Conservation (phyloP, 2,329 filamentous ascomycete genomes). For the Penicillium sp. region DNA sequence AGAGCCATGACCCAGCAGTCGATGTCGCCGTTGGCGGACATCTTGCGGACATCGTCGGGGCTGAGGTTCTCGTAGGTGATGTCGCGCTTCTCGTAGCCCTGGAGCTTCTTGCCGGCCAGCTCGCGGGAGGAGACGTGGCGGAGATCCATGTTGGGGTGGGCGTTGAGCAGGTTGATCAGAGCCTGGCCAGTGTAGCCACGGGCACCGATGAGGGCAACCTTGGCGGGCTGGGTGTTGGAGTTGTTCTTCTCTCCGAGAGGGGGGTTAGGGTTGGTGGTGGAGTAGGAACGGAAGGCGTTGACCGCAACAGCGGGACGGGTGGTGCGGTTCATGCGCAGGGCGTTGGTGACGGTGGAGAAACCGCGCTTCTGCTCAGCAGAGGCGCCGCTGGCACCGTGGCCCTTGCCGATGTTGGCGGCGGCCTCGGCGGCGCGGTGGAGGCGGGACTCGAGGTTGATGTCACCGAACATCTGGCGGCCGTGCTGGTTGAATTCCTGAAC, state of each 20-base stretch:
- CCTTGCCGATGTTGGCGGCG: conserved; percentile 58
- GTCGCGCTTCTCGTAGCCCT: conserved; percentile 88
- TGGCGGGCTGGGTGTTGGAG: conserved; percentile 75
- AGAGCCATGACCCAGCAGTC: conserved; percentile 98
- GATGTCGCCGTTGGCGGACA: conserved; percentile 81
- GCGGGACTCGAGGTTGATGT: conserved; percentile 84
- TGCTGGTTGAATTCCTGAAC: conserved; percentile 84
- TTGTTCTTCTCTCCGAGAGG: conserved; percentile 86
- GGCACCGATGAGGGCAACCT: conserved; percentile 84
- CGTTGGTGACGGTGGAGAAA: conserved; percentile 63
- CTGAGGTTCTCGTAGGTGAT: conserved; percentile 90
- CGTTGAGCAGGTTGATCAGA: conserved; percentile 81
- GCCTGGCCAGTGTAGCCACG: conserved; percentile 94
- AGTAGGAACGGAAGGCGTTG: conserved; percentile 41
- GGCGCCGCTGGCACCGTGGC: conserved; percentile 49
- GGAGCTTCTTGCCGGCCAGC: conserved; percentile 79
- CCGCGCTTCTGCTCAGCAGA: conserved; percentile 63
- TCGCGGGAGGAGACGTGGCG: conserved; percentile 92
- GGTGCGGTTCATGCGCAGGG: conserved; percentile 39
- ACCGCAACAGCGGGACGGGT: conserved; percentile 32
- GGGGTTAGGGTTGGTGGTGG: conserved; percentile 75
- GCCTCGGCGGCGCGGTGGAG: conserved; percentile 75
- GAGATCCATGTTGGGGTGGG: conserved; percentile 87
- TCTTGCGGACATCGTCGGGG: conserved; percentile 79
- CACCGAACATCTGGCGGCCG: conserved; percentile 82